Evolutionary conservation across 2,329 filamentous ascomycete genomes (phyloP).

Genomic region (Cladobotryum mycophilum): DNA sequence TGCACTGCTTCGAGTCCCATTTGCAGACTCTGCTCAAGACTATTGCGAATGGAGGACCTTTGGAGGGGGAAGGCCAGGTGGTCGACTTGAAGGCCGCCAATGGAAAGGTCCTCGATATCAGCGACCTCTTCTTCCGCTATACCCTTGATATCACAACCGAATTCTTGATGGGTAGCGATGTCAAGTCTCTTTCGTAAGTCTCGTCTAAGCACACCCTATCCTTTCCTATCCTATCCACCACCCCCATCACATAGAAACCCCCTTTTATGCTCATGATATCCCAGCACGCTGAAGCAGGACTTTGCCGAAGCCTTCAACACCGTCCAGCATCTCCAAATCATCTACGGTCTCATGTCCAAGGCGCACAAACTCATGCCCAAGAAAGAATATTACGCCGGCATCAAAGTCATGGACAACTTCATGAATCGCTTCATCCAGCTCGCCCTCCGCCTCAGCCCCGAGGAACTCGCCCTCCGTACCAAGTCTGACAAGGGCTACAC

Average conservation of each 20-base stretch:
- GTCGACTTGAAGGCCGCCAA: slow-evolving; percentile 59
- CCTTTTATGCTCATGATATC: not conserved
- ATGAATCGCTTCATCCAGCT: slow-evolving; percentile 72
- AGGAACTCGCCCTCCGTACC: slow-evolving; percentile 65
- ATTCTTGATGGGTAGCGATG: slow-evolving; percentile 74
- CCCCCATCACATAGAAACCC: no score
- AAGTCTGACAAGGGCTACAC: slow-evolving; percentile 70
- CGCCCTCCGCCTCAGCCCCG: slow-evolving; percentile 60
- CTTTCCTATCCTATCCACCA: not conserved
- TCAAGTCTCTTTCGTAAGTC: slow-evolving; percentile 52
- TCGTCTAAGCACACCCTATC: not conserved
- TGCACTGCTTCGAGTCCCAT: slow-evolving; percentile 76
- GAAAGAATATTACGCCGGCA: slow-evolving; percentile 53
- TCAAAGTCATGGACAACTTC: slow-evolving; percentile 68
- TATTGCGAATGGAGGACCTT: slow-evolving; percentile 52
- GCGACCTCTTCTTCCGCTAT: slow-evolving; percentile 75
- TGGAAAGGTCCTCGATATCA: slow-evolving; percentile 59
- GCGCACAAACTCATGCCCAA: slow-evolving; percentile 58
- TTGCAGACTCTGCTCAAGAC: slow-evolving; percentile 65
- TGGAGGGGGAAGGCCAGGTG: slow-evolving; percentile 54
- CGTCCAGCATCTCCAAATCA: slow-evolving; percentile 67
- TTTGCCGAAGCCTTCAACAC: slow-evolving; percentile 77
- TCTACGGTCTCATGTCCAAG: slow-evolving; percentile 60
- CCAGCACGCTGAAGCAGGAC: slow-evolving; percentile 50
- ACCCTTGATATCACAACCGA: slow-evolving; percentile 82